Base-by-base conservation (phyloP, 2,329 filamentous ascomycete species). In the Ophiostoma populinum region DNA sequence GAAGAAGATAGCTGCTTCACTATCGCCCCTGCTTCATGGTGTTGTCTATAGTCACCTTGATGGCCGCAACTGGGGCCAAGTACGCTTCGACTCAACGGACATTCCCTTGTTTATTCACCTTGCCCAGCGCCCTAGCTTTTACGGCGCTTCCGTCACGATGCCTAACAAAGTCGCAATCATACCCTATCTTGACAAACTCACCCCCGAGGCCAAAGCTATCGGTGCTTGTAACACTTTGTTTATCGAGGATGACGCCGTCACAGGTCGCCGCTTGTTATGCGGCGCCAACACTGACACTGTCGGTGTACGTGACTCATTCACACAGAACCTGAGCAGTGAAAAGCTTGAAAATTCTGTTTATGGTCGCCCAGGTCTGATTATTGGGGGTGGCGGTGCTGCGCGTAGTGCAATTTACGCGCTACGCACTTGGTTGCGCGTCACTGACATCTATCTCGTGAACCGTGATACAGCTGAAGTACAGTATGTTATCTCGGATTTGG, bases 221-320 rank as follows among this genome's bases (percentile, higher is more conserved):
- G 80, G 80, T 32, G 80, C 80, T 34, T 76, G 78, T 54, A 87
- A 90, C 60, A 90, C 80, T 1, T 65, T 87, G 35, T 86, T 26
- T 10, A 21, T 78, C 57, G 52, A 80, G 31, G 61, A 67, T 31
- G 58, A 61, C 32, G 51, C 53, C 1, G 46, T 51, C 12, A 29
- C 32, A 0, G 63, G 66, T 34, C 55, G 55, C 22, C 58, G 64
- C 13, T 47, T 65, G 30, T 70, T 70, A 43, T 72, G 77, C 53
- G 81, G 80, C 35, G 78, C 80, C 28, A 87, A 90, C 58, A 87
- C 81, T 4, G 81, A 90, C 54, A 79, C 78, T 40, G 65, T 83
- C 38, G 81, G 81, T 20, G 75, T 87, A 42, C 67, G 78, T 16
- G 78, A 86, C 49, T 70, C 76, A 4, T 79, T 87, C 45, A 54